These are phyloP conservation scores for Aspergillus intermedius DNA, from an alignment of 2,329 filamentous ascomycete species.

Conservation along the genomic window DNA sequence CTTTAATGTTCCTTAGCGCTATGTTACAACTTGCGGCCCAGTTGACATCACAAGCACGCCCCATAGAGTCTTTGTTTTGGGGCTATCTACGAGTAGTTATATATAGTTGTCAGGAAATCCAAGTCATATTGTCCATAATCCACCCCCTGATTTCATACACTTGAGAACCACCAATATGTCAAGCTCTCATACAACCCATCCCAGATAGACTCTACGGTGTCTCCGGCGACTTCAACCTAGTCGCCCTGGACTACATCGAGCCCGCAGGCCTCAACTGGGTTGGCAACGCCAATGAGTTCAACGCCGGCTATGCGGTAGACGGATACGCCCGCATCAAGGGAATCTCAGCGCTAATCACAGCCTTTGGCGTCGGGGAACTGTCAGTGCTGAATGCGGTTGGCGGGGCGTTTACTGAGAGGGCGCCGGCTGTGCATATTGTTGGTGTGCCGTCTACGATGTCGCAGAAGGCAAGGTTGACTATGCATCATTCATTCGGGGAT, in stretches of 20 bases:
- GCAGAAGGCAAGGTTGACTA: constrained; percentile 38
- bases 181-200: no score
- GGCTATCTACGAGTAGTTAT: no score
- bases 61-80: no score
- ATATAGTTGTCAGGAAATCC: no score
- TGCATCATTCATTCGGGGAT: constrained; percentile 65
- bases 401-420: constrained; percentile 66
- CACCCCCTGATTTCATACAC: no score
- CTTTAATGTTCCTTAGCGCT: no score
- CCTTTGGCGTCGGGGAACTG: constrained; percentile 63
- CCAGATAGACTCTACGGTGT: constrained; percentile 22
- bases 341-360: constrained; percentile 62
- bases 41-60: no score
- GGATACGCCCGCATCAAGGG: constrained; percentile 66
- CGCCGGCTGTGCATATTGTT: constrained; percentile 59
- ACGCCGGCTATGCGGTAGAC: constrained; percentile 62
- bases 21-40: no score
- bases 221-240: constrained; percentile 40
- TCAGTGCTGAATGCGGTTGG: constrained; percentile 68
- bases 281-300: constrained; percentile 52
- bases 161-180: no score
- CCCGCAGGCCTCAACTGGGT: constrained; percentile 46
- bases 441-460: constrained; percentile 44
- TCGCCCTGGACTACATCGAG: constrained; percentile 47
- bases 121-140: no score